Base-by-base conservation (phyloP, 257 asterid species). In the Capsicum pubescens region DNA sequence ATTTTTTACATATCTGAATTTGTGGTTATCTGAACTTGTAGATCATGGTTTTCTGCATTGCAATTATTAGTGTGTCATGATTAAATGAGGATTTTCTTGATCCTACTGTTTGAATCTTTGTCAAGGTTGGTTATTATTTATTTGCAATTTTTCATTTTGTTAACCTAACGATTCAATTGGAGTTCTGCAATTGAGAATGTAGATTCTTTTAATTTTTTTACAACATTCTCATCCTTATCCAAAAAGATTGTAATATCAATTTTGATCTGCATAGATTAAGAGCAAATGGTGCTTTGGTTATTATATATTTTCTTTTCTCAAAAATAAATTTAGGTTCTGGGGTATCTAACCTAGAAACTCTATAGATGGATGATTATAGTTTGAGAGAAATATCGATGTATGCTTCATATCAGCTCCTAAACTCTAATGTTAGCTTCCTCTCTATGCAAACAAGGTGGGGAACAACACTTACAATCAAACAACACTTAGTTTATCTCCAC, bases 11-110 rank as follows among this genome's bases (percentile, higher is more conserved):
- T 5, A 32, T 46, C 61, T 61, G 46, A 26, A 26, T 64, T 64
- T 14, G 26, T 26, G 44, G 44, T 16, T 69, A 52, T 16, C 42
- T 80, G 52, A 36, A 17, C n/a, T 6, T 66, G 32, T 3, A 8
- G 9, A 9, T 16, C 5, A 1, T 66, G 48, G 36, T 44, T 19
- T 71, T 50, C 57, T 71, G 12, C 52, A 58, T 56, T 57, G 36
- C 61, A 10, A 59, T 35, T 61, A 32, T 13, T 66, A 66, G 14
- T 61, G n/a, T 44, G 74, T 76, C 52, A 44, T 61, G 84, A 81
- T 61, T 57, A 81, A 59, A 59, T 61, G 21, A 3, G 14, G 44
- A 81, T 81, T 56, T 81, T 61, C 72, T 81, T 81, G 57, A 61
- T 81, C 8, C 42, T 81, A 46, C n/a, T 8, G 2, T 42, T 81